Conservation (phyloP, 768 basidiomycete species). For the Auricularia sp. region DNA sequence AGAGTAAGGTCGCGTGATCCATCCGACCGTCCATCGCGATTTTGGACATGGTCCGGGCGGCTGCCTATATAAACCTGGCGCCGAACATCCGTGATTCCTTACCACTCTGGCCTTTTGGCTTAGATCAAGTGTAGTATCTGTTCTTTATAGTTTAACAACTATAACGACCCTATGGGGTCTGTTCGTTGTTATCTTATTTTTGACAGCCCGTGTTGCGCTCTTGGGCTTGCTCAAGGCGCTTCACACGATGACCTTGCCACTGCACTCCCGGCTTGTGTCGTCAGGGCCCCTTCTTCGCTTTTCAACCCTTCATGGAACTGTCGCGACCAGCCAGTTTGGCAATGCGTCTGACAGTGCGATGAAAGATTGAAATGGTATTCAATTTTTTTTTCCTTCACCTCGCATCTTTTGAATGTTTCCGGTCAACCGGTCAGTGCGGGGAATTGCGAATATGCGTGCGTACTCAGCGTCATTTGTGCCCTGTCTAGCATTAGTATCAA, state of each 20-base stretch:
- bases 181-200: not conserved
- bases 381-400: not conserved
- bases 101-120: conserved; percentile 94
- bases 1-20: too few relatives aligned
- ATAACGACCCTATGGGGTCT: conserved; percentile 4
- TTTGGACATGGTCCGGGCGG: too few relatives aligned
- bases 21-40: too few relatives aligned
- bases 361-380: not conserved
- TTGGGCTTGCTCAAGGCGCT: not conserved
- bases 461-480: too few relatives aligned
- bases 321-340: not conserved
- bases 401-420: not conserved
- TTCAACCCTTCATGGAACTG: not conserved
- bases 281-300: not conserved
- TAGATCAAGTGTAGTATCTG: conserved; percentile 98
- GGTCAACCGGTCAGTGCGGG: not conserved
- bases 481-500: too few relatives aligned
- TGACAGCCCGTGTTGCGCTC: not conserved
- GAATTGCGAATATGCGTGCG: too few relatives aligned
- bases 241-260: not conserved
- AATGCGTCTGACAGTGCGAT: not conserved
- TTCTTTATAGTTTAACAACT: conserved; percentile 54
- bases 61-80: not conserved
- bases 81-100: conserved; percentile 20
- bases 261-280: not conserved